phyloP scores from a whole-genome alignment of 108 stramenopile genomes.

The Schizochytrium sp. region DNA sequence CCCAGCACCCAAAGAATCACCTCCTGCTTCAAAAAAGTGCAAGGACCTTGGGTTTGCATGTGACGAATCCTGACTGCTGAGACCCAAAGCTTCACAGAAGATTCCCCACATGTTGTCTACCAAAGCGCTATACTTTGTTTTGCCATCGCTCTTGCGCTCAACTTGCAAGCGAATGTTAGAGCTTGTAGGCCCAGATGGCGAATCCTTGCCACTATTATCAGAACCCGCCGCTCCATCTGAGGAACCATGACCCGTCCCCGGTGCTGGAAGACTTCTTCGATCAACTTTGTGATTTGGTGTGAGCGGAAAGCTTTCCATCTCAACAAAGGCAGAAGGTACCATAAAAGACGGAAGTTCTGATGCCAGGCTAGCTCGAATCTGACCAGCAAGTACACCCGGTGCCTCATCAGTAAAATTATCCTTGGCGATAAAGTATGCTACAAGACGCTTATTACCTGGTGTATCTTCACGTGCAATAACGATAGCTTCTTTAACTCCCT shows the following conservation, averaged over 20 bases:
- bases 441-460: slow-evolving; percentile 40
- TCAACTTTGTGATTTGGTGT: slow-evolving; percentile 55
- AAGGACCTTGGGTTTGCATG: not conserved
- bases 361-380: not conserved
- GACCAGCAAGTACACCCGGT: not conserved
- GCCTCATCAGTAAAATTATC: not conserved
- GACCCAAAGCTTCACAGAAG: not conserved
- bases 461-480: slow-evolving; percentile 53
- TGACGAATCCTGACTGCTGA: not conserved
- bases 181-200: not conserved
- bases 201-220: not conserved
- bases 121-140: not conserved
- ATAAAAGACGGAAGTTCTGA: slow-evolving; percentile 10
- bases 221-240: not conserved
- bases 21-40: slow-evolving; percentile 52
- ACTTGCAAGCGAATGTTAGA: not conserved
- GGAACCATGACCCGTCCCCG: not conserved
- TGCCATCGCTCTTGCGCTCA: not conserved
- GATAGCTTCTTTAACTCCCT: slow-evolving; percentile 20
- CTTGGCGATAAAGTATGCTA: not conserved
- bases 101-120: slow-evolving; percentile 3
- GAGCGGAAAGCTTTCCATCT: slow-evolving; percentile 23
- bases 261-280: not conserved
- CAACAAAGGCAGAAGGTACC: slow-evolving; percentile 31
- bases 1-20: slow-evolving; percentile 9